Evolutionary conservation across 169 alveolate genomes (phyloP), one percentile per base, ranked within the genome.

Genomic region (Cryptosporidium bovis): DNA sequence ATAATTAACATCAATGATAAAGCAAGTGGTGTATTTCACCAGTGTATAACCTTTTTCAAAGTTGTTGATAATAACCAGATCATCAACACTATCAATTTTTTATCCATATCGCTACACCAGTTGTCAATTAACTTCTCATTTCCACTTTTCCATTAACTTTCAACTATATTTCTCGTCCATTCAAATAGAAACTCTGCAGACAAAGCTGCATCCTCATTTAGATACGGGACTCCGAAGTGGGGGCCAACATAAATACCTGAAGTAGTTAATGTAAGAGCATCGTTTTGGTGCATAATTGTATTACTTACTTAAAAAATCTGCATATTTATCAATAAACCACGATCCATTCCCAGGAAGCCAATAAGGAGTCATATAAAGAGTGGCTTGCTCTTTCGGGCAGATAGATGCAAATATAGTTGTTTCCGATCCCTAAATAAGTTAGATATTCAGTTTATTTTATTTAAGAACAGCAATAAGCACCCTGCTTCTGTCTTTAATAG

Each of bases 321-420:
- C 87, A 40, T 56, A 27, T 46, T 60, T 56, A 16, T 77, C 87
- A 1, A 77, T 60, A 40, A 62, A 20, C 71, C 87, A 60, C 16
- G 87, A 77, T 8, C 87, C 87, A 29, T 77, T 77, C 1, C 87
- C 87, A 2, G 87, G 87, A 29, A 77, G 34, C 87, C 87, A 77
- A 31, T 77, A 77, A 2, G 87, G 87, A n/a, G 77, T 77, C 64
- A 77, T 36, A 29, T 77, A 77, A 18, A 77, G 40, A 40, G 87
- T 77, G 1, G 87, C 87, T 46, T 77, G 69, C 33, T 77, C 87
- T 29, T 60, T 62, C 16, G 87, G 71, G 13, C 87, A 77, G 12
- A 62, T 18, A 48, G 87, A 56, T 6, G 87, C 87, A 50, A 60
- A 77, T 27, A 77, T 77, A 27, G 87, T 77, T n/a, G 87, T 46